Conservation (phyloP, 2,329 filamentous ascomycete species). For the Aspergillus intermedius region DNA sequence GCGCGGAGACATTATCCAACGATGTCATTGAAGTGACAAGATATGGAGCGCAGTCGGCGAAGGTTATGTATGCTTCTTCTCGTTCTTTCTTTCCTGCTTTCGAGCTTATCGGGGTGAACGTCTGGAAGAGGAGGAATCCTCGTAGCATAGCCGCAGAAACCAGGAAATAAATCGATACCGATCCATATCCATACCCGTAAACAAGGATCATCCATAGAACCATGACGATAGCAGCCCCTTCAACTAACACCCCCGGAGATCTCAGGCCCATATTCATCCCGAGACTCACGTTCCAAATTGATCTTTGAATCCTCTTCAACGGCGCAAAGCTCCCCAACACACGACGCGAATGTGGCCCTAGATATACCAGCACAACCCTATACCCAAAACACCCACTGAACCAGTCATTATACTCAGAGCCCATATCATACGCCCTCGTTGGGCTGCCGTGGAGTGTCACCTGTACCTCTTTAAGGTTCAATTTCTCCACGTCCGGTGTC, state of each 20-base stretch:
- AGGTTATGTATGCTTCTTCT: conserved; percentile 21
- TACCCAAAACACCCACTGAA: conserved; percentile 63
- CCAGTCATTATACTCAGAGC: conserved; percentile 54
- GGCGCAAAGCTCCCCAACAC: conserved; percentile 59
- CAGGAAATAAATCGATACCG: background rate
- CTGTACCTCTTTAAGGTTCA: conserved; percentile 41
- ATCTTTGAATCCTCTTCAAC: background rate
- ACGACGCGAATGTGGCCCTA: conserved; percentile 54
- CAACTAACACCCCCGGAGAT: no score
- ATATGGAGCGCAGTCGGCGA: conserved; percentile 48
- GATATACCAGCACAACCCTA: conserved; percentile 55
- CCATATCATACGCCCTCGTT: conserved; percentile 59
- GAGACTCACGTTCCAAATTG: no score
- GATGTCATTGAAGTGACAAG: conserved; percentile 66
- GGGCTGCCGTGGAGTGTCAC: conserved; percentile 56
- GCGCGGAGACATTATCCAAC: conserved; percentile 57
- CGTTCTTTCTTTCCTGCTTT: background rate
- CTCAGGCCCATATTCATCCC: no score
- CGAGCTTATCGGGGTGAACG: no score
- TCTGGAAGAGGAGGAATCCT: background rate
- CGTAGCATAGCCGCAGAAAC: background rate
- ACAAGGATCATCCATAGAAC: no score
- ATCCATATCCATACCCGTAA: no score
- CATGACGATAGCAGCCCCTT: no score
- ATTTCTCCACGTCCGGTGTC: conserved; percentile 41